Base-by-base conservation (phyloP, 495 filamentous ascomycete genomes). In the Aspergillus saccharolyticus region DNA sequence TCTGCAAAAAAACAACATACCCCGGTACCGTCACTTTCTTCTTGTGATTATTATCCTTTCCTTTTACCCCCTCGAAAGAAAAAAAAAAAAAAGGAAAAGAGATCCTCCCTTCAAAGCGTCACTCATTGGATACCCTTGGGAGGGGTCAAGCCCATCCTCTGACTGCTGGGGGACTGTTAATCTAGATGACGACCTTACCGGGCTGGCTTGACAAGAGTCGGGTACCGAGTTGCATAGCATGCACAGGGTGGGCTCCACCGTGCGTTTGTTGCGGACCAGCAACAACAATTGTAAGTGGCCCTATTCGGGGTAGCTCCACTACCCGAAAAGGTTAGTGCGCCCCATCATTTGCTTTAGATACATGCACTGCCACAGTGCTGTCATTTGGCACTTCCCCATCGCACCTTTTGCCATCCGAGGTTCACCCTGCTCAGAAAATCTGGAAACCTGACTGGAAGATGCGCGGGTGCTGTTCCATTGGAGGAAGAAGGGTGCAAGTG, bases 321-420 rank as follows among this genome's bases (percentile, higher is more conserved):
- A 44, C 60, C 53, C 52, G 55, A 56, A 39, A 46, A 18, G 56
- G 61, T 46, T 66, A 66, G 63, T 54, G 60, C 53, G 60, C 45
- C 52, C 63, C 63, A 66, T 60, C 44, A 15, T 43, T 50, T 44
- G 53, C 58, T 63, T 53, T 66, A 63, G 64, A 66, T 74, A 71
- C 73, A 73, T 74, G 73, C 73, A 76, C 73, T 76, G 73, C 73
- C 73, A 76, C 73, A 73, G 56, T 74, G 67, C 67, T 72, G 70
- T 73, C 72, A 72, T 64, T 69, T 68, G 59, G 61, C 61, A 59
- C 55, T 62, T 63, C 52, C 56, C 25, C 39, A 20, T 24, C 54
- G 53, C 44, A 49, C 43, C 50, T 44, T 47, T 49, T 44, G 50
- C 55, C 30, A 50, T 45, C 50, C 57, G 52, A 59, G 44, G 51